Base-by-base conservation (phyloP, 148 eudicot genomes). In the Nepenthes mirabilis region DNA sequence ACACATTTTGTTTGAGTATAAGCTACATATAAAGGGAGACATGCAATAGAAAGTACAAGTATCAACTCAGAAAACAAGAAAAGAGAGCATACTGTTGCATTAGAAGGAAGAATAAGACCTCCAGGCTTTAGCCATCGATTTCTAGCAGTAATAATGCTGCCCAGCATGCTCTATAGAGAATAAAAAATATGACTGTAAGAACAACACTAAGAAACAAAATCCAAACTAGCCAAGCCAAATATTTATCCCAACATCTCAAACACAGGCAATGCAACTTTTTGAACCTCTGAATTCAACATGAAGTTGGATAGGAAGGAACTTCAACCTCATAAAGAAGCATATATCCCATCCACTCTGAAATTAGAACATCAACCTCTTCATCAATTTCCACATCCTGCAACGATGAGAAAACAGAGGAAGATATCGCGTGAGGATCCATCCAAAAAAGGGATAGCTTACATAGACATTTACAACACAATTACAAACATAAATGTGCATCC, bases 261-360 rank as follows among this genome's bases (percentile, higher is more conserved):
- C 11, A n/a, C 52, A 5, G 52, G 6, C 6, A 8, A 40, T 40
- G n/a, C 52, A 3, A 49, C 52, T 49, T n/a, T 23, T 23, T 49
- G 10, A 49, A 49, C 52, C 45, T 40, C 45, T 1, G 4, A 23
- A 23, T 40, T 40, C 45, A 40, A 40, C 45, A 40, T 40, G 23
- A 23, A 49, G 6, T 49, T 49, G 10, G 6, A 11, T 12, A 49
- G 14, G 14, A 5, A 23, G 33, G 23, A 14, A 47, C 43, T 48
- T 9, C 11, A 68, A 68, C 99, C 99, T 93, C 99, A 70, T 93
- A 93, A 43, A 93, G 94, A 77, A 93, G 96, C 99, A 93, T 93
- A 79, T 93, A 93, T 45, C 99, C 99, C 99, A 93, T 93, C 99
- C 99, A 93, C 73, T 93, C 99, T 33, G 99, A 93, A 65, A 93